A percentile compares a stretch with the other conserved stretches of the same genome.
These are phyloP conservation scores for Alternaria sp. DNA, from an alignment of 2,329 filamentous ascomycete genomes.

Conservation along the genomic window DNA sequence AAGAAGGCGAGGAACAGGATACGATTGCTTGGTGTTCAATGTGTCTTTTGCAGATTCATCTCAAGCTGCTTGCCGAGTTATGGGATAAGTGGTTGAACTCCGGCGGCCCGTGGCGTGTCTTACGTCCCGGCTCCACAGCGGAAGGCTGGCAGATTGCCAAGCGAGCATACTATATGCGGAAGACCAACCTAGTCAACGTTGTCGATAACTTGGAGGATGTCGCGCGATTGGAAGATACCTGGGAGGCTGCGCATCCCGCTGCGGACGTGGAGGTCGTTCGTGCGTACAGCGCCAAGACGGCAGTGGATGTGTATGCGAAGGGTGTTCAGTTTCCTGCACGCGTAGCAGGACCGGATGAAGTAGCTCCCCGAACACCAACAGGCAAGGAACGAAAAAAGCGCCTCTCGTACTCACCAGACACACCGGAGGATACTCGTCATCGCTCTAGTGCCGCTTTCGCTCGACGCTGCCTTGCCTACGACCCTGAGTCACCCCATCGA, in stretches of 20 bases:
- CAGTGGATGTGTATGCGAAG: background rate
- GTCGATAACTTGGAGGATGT: background rate
- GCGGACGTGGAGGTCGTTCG: background rate
- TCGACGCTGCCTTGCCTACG: slow-evolving; percentile 1
- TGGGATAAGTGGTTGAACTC: slow-evolving; percentile 4
- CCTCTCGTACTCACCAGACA: slow-evolving; percentile 5
- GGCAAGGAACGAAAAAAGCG: background rate
- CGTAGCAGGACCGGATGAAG: background rate
- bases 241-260: slow-evolving; percentile 1
- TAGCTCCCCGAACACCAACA: background rate
- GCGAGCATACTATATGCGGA: slow-evolving; percentile 6
- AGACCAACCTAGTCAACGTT: slow-evolving; percentile 10
- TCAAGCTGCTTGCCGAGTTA: slow-evolving; percentile 6
- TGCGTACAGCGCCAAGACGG: background rate
- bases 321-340: background rate
- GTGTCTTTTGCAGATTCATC: slow-evolving; percentile 14
- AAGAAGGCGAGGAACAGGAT: background rate
- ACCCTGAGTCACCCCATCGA: slow-evolving; percentile 14
- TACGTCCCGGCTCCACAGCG: background rate
- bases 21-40: slow-evolving; percentile 4
- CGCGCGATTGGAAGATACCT: slow-evolving; percentile 1
- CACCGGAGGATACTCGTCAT: slow-evolving; percentile 13
- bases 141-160: background rate
- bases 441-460: background rate
- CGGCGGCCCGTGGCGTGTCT: slow-evolving; percentile 17